Percentiles rank a stretch among this genome's conserved stretches.
Conservation (phyloP, 2,329 filamentous ascomycete genomes). For the Clathrospora elynae region DNA sequence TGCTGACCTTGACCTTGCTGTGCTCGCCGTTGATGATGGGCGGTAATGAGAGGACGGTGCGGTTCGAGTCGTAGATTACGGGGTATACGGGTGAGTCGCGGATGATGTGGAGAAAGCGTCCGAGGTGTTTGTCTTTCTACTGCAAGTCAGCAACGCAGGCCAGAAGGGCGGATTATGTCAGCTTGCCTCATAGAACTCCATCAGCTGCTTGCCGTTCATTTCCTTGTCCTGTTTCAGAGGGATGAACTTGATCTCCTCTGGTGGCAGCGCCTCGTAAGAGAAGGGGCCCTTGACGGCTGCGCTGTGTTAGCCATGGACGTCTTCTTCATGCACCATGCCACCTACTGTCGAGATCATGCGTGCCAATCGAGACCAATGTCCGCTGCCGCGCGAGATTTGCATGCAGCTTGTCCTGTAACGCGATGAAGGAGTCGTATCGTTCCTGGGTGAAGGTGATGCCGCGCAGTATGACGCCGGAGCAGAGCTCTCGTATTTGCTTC, state of each 20-base stretch:
- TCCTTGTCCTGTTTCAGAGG: conserved; percentile 90
- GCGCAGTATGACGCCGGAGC: conserved; percentile 86
- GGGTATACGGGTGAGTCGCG: conserved; percentile 92
- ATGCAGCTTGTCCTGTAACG: conserved; percentile 96
- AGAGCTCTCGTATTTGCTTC: conserved; percentile 78
- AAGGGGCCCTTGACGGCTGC: conserved; percentile 82
- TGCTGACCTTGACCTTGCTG: conserved; percentile 92
- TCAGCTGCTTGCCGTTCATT: conserved; percentile 86
- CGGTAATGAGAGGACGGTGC: conserved; percentile 86
- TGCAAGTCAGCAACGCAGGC: conserved; percentile 20
- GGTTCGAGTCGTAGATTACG: conserved; percentile 89
- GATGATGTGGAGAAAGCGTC: conserved; percentile 91
- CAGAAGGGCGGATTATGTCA: neutral
- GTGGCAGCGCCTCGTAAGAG: conserved; percentile 89
- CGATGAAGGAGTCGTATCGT: conserved; percentile 96
- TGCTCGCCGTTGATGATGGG: conserved; percentile 98
- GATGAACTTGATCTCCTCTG: conserved; percentile 88
- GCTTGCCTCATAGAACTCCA: conserved; percentile 81
- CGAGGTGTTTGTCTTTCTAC: conserved; percentile 86
- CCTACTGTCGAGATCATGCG: conserved; percentile 84
- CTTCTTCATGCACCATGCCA: neutral
- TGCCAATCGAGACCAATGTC: conserved; percentile 95
- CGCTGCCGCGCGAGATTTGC: conserved; percentile 92
- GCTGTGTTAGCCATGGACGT: conserved; percentile 19
- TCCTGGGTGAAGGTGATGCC: conserved; percentile 90